Evolutionary conservation across 2,329 filamentous ascomycete genomes (phyloP), one percentile per base, ranked within the genome.

Genomic region (Sporothrix curviconia): DNA sequence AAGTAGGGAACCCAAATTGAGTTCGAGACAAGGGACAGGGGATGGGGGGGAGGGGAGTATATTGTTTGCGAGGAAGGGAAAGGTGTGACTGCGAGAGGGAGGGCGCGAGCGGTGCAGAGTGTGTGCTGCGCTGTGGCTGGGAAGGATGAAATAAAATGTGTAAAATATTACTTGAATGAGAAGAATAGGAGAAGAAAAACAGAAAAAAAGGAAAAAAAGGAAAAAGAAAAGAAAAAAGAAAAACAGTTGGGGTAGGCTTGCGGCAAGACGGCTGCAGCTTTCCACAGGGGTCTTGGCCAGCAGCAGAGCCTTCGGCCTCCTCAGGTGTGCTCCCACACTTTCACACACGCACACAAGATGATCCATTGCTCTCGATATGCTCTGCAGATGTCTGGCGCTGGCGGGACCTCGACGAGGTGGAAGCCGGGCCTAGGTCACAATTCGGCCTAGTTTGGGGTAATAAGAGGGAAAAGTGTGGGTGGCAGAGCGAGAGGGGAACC

Each of bases 251-350:
- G 24, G 2, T 24, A 49, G 43, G 42, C 11, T 36, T 25, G 30
- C 55, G 55, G 54, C 25, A 50, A 34, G 55, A 51, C 55, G 55
- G 55, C 55, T 50, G 36, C 55, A 17, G 28, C 36, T 50, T 56
- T 36, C 55, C 55, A 50, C 36, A 43, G 39, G 51, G n/a, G n/a
- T n/a, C n/a, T n/a, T 44, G 43, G 43, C 43, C 24, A 25, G 28
- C 17, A 36, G 8, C 42, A 44, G n/a, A n/a, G n/a, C n/a, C n/a
- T n/a, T n/a, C n/a, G n/a, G n/a, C n/a, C n/a, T n/a, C n/a, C n/a
- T n/a, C n/a, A n/a, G n/a, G n/a, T n/a, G n/a, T n/a, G n/a, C n/a
- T n/a, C n/a, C n/a, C n/a, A n/a, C n/a, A n/a, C n/a, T n/a, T n/a
- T n/a, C n/a, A 40, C 19, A 40, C 17, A n/a, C 30, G 46, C 43